Evolutionary conservation across 495 filamentous ascomycete genomes (phyloP), one percentile per base, ranked within the genome.

Genomic region (Achaetomiella virescens): DNA sequence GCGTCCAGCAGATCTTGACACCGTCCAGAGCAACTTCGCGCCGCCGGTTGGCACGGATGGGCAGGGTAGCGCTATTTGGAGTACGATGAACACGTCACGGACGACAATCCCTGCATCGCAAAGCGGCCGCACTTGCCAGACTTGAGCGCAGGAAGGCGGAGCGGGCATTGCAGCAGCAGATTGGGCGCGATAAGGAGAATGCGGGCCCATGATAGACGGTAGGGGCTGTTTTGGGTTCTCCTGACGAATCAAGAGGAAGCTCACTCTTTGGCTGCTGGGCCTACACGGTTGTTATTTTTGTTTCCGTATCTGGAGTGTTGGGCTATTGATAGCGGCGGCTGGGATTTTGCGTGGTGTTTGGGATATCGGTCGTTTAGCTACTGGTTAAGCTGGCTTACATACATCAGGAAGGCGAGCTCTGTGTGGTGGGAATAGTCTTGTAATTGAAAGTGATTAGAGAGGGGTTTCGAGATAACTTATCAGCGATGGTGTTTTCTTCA

Each of bases 51-150:
- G 60, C 15, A 57, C 61, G 18, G 66, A 68, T 44, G 54, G 61
- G 15, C 59, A 70, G 38, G 64, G 38, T 44, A 67, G 62, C 44
- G 61, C 48, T 21, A 48, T 63, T 33, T 66, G 65, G 65, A 59
- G 56, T 10, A 53, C 52, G 2, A 62, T 58, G 17, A 73, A 72
- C 45, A 61, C 70, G 3, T 72, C 61, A 45, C 76, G 73, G 15
- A 73, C 75, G n/a, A 61, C 67, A 1, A 58, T 89, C 20, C 75
- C 84, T 3, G 71, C 83, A 87, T 12, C 76, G 86, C 33, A 68
- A 71, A 27, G 77, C 80, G 15, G 85, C 84, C 7, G 87, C 87
- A 3, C 76, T 80, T 59, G 83, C 81, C 25, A 74, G 86, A 27
- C 69, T 89, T 12, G 79, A 82, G 64, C 74, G 76, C 58, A 80